Percentiles rank a stretch among this genome's conserved stretches.
Conservation (phyloP, 805 yeast genomes). For the Ascoidea asiatica region DNA sequence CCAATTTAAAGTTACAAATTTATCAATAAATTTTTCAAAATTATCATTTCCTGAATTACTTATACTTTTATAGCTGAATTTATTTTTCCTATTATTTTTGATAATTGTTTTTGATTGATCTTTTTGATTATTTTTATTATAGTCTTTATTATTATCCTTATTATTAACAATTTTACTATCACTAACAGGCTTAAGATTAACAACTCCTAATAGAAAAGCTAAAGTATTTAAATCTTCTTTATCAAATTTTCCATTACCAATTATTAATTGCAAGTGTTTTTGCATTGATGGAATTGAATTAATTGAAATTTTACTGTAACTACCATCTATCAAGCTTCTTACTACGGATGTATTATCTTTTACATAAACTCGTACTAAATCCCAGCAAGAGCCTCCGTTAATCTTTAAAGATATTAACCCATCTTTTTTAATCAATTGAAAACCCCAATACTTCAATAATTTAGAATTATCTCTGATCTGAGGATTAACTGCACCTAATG, state of each 20-base stretch:
- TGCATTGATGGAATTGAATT: slow-evolving; percentile 30
- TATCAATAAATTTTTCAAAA: slow-evolving; percentile 30
- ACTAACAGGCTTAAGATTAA: background rate
- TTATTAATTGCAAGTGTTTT: slow-evolving; percentile 31
- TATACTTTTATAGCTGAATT: background rate
- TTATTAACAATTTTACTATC: too few relatives aligned
- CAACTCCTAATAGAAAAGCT: slow-evolving; percentile 23
- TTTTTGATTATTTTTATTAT: slow-evolving; percentile 9
- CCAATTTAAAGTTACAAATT: slow-evolving; percentile 44
- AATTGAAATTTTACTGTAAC: slow-evolving; percentile 17
- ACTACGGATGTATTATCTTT: slow-evolving; percentile 28
- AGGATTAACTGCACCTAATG: slow-evolving; percentile 61
- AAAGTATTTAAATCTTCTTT: slow-evolving; percentile 31
- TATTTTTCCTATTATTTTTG: background rate
- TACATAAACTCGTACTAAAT: slow-evolving; percentile 42
- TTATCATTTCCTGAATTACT: background rate
- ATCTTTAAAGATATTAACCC: slow-evolving; percentile 44
- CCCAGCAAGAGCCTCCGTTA: slow-evolving; percentile 53
- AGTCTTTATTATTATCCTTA: slow-evolving; percentile 12
- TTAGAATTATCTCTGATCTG: slow-evolving; percentile 45
- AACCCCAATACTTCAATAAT: slow-evolving; percentile 32
- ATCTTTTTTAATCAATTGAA: slow-evolving; percentile 33
- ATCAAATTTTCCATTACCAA: slow-evolving; percentile 33
- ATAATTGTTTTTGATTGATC: too few relatives aligned
- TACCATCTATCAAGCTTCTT: slow-evolving; percentile 42